A percentile compares a stretch with the other conserved stretches of the same genome.
Evolutionary conservation across 2,329 filamentous ascomycete genomes (phyloP).

Genomic region (Penicillium sp.): DNA sequence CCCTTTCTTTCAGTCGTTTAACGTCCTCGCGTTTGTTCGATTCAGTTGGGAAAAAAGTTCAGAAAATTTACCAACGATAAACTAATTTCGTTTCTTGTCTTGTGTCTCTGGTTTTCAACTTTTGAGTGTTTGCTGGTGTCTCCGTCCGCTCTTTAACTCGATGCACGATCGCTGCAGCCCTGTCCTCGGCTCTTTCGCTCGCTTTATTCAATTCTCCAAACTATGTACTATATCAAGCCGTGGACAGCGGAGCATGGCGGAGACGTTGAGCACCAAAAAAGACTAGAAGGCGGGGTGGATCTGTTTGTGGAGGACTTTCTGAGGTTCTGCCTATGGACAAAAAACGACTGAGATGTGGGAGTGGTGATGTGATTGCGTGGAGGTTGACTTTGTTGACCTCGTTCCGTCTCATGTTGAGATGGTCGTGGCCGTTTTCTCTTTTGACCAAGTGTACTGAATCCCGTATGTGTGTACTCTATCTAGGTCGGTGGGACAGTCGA

Average conservation of each 20-base stretch:
- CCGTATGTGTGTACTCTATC: conserved; percentile 20
- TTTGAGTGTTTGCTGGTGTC: conserved; percentile 15
- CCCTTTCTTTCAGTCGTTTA: conserved; percentile 12
- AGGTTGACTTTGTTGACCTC: background rate
- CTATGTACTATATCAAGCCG: conserved; percentile 23
- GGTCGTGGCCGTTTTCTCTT: conserved; percentile 19
- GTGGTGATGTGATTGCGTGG: background rate
- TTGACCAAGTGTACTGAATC: conserved; percentile 13
- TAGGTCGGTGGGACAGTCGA: conserved; percentile 19
- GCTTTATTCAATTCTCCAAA: conserved; percentile 6
- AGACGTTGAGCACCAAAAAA: conserved; percentile 21
- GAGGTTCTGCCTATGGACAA: conserved; percentile 17
- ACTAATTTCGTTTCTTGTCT: conserved; percentile 21
- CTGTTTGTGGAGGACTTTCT: conserved; percentile 11
- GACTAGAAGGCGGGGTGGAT: conserved; percentile 24
- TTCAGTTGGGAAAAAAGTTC: conserved; percentile 26
- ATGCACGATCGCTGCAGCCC: background rate
- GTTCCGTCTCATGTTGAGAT: background rate
- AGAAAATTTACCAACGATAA: conserved; percentile 25
- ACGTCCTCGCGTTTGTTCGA: conserved; percentile 15
- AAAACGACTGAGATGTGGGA: conserved; percentile 8
- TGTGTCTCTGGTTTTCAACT: conserved; percentile 18
- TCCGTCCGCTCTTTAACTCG: conserved; percentile 9
- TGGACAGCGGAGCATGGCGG: conserved; percentile 11
- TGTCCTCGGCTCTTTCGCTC: conserved; percentile 2